Evolutionary conservation across 495 filamentous ascomycete species (phyloP).

Genomic region (Podospora didyma): DNA sequence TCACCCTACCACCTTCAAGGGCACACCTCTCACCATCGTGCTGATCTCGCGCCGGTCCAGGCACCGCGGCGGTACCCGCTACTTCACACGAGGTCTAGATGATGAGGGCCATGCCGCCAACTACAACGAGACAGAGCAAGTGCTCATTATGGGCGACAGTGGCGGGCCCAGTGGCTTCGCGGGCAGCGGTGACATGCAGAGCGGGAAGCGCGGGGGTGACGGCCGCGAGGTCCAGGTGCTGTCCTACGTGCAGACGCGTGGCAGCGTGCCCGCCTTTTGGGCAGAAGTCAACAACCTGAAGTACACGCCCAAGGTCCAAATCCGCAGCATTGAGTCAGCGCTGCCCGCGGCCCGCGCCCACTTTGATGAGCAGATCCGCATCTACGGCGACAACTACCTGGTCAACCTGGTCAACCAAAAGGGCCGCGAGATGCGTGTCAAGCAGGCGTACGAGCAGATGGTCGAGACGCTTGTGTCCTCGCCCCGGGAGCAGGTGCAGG

Average conservation of each 20-base stretch:
- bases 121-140: conserved; percentile 97
- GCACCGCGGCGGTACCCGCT: conserved; percentile 83
- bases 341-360: conserved; percentile 73
- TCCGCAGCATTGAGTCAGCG: conserved; percentile 80
- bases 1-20: conserved; percentile 72
- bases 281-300: conserved; percentile 86
- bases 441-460: conserved; percentile 88
- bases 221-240: conserved; percentile 80
- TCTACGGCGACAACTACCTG: conserved; percentile 94
- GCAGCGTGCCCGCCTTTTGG: conserved; percentile 93
- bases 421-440: conserved; percentile 80
- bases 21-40: conserved; percentile 74
- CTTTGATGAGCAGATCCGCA: conserved; percentile 83
- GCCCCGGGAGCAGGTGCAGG: conserved; percentile 58
- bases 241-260: conserved; percentile 92
- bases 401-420: conserved; percentile 96
- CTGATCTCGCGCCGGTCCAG: conserved; percentile 85
- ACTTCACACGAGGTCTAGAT: conserved; percentile 91
- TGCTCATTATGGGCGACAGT: conserved; percentile 78
- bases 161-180: conserved; percentile 74
- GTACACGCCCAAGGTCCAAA: conserved; percentile 83
- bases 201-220: conserved; percentile 56
- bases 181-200: conserved; percentile 68
- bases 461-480: conserved; percentile 68
- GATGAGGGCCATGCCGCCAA: conserved; percentile 92